These are phyloP conservation scores for Dendrocalamus latiflorus DNA, from an alignment of 202 grass and related monocot genomes.

Conservation along the genomic window DNA sequence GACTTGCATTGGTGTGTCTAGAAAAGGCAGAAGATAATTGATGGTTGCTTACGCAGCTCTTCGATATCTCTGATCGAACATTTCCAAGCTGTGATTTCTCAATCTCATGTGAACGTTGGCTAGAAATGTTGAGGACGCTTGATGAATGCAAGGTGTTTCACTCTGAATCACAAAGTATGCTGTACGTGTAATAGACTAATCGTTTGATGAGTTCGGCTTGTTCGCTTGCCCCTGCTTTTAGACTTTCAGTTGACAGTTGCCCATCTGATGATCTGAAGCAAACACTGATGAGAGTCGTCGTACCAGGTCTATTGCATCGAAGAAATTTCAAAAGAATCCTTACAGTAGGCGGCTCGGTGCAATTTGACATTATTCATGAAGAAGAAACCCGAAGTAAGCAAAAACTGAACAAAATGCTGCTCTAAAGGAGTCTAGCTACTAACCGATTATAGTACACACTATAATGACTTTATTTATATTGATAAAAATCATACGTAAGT, in stretches of 20 bases:
- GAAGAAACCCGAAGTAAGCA: neutral
- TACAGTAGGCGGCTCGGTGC: neutral
- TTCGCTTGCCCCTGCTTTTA: neutral
- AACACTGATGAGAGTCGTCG: neutral
- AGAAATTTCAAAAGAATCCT: neutral
- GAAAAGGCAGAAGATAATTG: neutral
- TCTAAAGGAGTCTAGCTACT: too few relatives aligned
- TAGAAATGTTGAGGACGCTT: too few relatives aligned
- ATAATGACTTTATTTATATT: too few relatives aligned
- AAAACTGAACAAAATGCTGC: neutral
- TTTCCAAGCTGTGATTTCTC: neutral
- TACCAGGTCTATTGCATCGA: neutral
- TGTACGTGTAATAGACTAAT: neutral
- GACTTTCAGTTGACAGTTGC: too few relatives aligned
- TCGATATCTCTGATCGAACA: too few relatives aligned
- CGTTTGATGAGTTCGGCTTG: neutral
- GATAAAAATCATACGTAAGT: accelerated
- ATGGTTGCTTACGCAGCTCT: too few relatives aligned
- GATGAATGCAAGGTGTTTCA: too few relatives aligned
- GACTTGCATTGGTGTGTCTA: neutral
- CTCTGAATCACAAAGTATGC: neutral
- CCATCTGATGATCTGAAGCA: neutral
- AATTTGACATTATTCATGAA: too few relatives aligned
- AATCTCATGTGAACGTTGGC: neutral
- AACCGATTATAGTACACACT: too few relatives aligned